Conservation (phyloP, 805 yeast genomes). For the Trichomonascus vanleenenianus region DNA sequence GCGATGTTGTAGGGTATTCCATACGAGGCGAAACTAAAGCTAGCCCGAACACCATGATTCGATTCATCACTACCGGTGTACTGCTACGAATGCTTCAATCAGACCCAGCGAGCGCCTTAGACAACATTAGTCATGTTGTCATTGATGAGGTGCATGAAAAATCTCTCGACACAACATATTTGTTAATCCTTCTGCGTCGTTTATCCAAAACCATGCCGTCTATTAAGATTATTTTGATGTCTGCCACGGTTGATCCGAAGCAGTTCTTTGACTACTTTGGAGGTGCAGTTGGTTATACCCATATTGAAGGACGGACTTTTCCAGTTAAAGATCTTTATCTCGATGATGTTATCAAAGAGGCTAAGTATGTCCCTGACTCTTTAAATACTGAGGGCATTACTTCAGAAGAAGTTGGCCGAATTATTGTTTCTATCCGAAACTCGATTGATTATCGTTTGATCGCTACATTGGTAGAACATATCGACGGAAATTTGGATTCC, state of each 20-base stretch:
- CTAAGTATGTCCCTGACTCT: conserved; percentile 40
- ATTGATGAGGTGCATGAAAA: conserved; percentile 97
- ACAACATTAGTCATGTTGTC: conserved; percentile 57
- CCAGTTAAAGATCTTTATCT: conserved; percentile 76
- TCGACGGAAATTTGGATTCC: conserved; percentile 45
- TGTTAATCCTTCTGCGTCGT: conserved; percentile 67
- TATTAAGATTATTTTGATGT: conserved; percentile 74
- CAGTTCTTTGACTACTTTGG: conserved; percentile 62
- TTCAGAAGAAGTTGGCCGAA: conserved; percentile 22
- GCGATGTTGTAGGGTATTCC: conserved; percentile 78
- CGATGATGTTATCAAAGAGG: conserved; percentile 51
- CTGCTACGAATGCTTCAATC: conserved; percentile 75
- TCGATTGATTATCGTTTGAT: conserved; percentile 68
- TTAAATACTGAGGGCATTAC: conserved; percentile 15
- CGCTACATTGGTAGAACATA: conserved; percentile 42
- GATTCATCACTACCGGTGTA: conserved; percentile 91
- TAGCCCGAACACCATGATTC: conserved; percentile 51
- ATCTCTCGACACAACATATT: conserved; percentile 81
- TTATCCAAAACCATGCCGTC: conserved; percentile 34
- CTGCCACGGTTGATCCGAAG: conserved; percentile 80
- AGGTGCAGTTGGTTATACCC: conserved; percentile 50
- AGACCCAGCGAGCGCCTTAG: conserved; percentile 29
- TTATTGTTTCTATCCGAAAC: conserved; percentile 24
- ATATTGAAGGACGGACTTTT: conserved; percentile 88
- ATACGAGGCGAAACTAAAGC: conserved; percentile 86